These are phyloP conservation scores for Saprolegnia parasitica DNA, from an alignment of 352 stramenopile species.

Conservation along the genomic window DNA sequence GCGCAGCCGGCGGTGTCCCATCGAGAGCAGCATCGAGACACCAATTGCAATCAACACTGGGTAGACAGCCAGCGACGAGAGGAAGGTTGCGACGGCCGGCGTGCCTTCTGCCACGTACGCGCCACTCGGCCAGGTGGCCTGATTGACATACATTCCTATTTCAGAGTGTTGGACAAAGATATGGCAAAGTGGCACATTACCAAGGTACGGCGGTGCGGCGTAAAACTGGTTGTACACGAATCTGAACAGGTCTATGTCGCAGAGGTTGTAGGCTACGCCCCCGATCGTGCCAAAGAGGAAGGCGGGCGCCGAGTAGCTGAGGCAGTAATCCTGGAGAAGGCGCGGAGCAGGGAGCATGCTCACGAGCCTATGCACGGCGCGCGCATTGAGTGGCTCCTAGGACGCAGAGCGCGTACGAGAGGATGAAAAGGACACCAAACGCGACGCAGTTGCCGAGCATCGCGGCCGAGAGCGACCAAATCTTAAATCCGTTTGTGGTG, in stretches of 20 bases:
- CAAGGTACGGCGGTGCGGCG: slow-evolving; percentile 19
- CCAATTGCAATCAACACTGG: slow-evolving; percentile 9
- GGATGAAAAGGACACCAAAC: slow-evolving; percentile 3
- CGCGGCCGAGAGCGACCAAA: slow-evolving; percentile 13
- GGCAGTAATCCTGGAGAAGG: neutral
- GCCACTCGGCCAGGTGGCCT: slow-evolving; percentile 16
- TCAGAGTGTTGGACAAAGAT: neutral
- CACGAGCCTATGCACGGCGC: neutral
- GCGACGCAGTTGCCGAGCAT: slow-evolving; percentile 11
- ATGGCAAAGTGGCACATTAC: neutral
- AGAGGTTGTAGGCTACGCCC: neutral
- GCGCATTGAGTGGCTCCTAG: neutral
- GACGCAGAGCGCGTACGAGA: neutral
- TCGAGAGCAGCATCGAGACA: neutral
- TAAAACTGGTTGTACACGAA: slow-evolving; percentile 23
- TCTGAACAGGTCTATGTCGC: neutral
- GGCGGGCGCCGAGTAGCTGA: slow-evolving; percentile 1
- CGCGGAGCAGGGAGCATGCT: neutral
- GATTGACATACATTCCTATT: slow-evolving; percentile 21
- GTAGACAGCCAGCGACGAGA: neutral
- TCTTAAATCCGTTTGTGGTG: slow-evolving; percentile 9
- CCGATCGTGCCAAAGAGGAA: slow-evolving; percentile 4
- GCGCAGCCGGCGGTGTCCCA: neutral
- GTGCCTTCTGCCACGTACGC: slow-evolving; percentile 21
- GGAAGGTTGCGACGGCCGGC: neutral